Base-by-base conservation (phyloP, 225 moss, liverwort and hornwort genomes). In the Marchantia paleacea region DNA sequence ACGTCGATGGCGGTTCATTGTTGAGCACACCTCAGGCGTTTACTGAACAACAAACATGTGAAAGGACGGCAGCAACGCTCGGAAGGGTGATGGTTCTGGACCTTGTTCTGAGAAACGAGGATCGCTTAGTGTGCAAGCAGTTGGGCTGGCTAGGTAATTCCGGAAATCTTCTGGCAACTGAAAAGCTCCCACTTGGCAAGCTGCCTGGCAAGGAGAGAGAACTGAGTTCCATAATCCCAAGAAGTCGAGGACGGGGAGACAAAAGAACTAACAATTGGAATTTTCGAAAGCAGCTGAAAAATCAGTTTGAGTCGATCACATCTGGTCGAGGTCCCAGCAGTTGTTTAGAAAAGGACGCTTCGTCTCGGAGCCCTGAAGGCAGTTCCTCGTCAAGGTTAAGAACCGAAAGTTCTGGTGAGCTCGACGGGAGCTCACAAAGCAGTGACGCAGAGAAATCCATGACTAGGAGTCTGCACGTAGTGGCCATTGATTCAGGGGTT, bases 401-500 rank as follows among this genome's bases (percentile, higher is more conserved):
- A 62, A 20, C 75, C 60, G 85, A 75, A 65, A 50, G 30, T 54
- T 54, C 67, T 30, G 70, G 10, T 50, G 77, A 66, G 65, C 12
- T 58, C 13, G 66, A 60, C 69, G 77, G 63, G 60, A 55, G 49
- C 13, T 48, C 64, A 60, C 53, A 79, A 7, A 87, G 71, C 54
- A 76, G 79, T 79, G 89, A 78, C 71, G 80, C 16, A 52, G 79
- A 51, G 47, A 65, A 69, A 26, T 10, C 68, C 28, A 72, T 74
- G 24, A 73, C 84, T 29, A 12, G 76, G 29, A 71, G 72, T 67
- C 87, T 88, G 62, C 87, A 88, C 79, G 86, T 97, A 31, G 94
- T 97, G 78, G 92, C 92, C 25, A 97, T 97, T 63, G 96, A 97
- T 75, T 97, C 96, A 18, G 96, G 93, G 30, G 92, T 97, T 57